A percentile compares a stretch with the other conserved stretches of the same genome.
Evolutionary conservation across 768 basidiomycete genomes (phyloP).

Genomic region (Clitopilus passeckerianus): DNA sequence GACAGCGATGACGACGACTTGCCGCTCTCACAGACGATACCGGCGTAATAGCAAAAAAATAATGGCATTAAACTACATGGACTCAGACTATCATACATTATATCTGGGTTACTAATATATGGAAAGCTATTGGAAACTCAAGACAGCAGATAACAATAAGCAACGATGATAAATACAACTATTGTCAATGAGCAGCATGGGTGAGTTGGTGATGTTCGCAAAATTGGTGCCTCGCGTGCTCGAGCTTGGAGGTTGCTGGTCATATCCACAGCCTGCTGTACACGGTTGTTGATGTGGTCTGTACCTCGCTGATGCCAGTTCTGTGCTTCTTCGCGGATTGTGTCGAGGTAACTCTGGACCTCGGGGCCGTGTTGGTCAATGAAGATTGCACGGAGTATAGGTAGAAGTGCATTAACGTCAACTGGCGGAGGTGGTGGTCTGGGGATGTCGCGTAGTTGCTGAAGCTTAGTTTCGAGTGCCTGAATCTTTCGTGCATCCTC

Average conservation of each 20-base stretch:
- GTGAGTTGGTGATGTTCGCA: neutral
- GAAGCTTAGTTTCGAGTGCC: conserved; percentile 18
- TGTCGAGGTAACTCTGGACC: conserved; percentile 16
- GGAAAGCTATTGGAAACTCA: neutral
- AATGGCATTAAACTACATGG: too few species aligned
- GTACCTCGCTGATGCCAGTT: conserved; percentile 17
- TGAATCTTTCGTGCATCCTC: conserved; percentile 16
- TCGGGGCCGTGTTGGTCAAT: conserved; percentile 18
- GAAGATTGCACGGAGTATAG: conserved; percentile 7
- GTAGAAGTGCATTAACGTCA: conserved; percentile 14
- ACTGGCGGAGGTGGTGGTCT: conserved; percentile 10
- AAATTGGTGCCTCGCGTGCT: conserved; percentile 6
- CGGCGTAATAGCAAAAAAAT: neutral
- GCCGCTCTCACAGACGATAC: conserved; percentile 4
- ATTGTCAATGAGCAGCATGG: conserved; percentile 3
- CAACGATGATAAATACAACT: conserved; percentile 12
- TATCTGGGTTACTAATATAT: neutral
- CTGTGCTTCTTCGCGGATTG: conserved; percentile 15
- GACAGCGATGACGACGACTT: conserved; percentile 37
- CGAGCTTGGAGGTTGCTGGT: conserved; percentile 23
- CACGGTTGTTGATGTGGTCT: conserved; percentile 19
- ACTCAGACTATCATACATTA: neutral
- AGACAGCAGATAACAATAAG: neutral
- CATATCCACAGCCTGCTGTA: conserved; percentile 23
- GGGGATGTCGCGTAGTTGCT: conserved; percentile 13